Base-by-base conservation (phyloP, 129 eudicot genomes). In the Flaveria sonorensis region DNA sequence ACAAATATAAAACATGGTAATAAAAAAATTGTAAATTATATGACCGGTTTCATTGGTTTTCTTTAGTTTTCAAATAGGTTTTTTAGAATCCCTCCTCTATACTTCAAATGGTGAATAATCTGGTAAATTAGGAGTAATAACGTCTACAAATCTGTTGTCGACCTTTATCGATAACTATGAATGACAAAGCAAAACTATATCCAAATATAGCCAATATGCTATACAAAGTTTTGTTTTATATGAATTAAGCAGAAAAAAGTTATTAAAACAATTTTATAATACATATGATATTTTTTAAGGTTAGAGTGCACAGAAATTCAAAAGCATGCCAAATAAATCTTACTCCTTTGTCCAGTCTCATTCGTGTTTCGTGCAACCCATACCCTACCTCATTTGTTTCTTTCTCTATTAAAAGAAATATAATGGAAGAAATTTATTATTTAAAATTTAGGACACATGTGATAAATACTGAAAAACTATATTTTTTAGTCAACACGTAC, bases 361-460 rank as follows among this genome's bases (percentile, higher is more conserved):
- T 85, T 76, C 77, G 76, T 75, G 92, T 62, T 87, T 87, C 87
- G 88, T 82, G 85, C 83, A 78, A 81, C 79, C 65, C 89, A 76
- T 81, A 80, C 81, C 86, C 86, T 62, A 62, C 48, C 23, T 19
- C 32, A 71, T 30, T 56, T 50, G 60, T 10, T 28, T 59, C 40
- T 36, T 24, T 65, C 36, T 32, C 15, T 14, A 68, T 20, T 14
- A 21, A 53, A 8, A 18, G 1, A 24, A 11, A 60, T 24, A 28
- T 26, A 13, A 2, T 28, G 45, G 4, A 60, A 24, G 15, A 21
- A 60, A 60, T 16, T 60, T 60, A 53, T 4, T 53, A 53, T 56
- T 18, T 20, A 56, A 56, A 19, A 19, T 18, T 56, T 56, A 20
- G 13, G 12, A 56, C 62, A 20, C 57, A 51, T 56, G 62, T 56